phyloP scores from a whole-genome alignment of 1,284 basidiomycete genomes.

The Peniophora sp. region DNA sequence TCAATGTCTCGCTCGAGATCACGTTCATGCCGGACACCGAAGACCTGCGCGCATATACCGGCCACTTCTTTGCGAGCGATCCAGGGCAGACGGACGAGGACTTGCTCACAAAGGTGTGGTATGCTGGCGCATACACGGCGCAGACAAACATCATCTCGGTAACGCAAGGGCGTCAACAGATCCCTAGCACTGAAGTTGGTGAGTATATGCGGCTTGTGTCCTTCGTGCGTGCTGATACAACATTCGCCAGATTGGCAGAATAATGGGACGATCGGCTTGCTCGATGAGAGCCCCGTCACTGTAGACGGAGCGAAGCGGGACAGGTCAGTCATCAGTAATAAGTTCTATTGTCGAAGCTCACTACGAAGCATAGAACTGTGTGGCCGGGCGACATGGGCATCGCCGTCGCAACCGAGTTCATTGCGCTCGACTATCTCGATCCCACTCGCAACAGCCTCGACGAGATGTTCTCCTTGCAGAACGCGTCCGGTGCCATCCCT shows the following conservation, averaged over 20 bases:
- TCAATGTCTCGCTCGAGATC: slow-evolving; percentile 46
- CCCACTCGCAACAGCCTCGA: slow-evolving; percentile 48
- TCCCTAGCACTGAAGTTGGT: not conserved
- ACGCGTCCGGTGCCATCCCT: slow-evolving; percentile 45
- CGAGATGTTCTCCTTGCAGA: slow-evolving; percentile 49
- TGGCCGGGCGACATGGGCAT: slow-evolving; percentile 63
- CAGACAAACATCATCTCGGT: slow-evolving; percentile 50
- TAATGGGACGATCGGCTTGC: slow-evolving; percentile 39
- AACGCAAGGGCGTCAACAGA: slow-evolving; percentile 37
- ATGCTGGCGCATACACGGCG: slow-evolving; percentile 54
- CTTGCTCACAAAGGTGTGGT: slow-evolving; percentile 56
- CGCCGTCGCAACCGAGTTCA: slow-evolving; percentile 51
- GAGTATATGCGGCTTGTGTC: not conserved
- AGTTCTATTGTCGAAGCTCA: not conserved
- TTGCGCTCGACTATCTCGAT: slow-evolving; percentile 49
- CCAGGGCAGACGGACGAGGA: slow-evolving; percentile 35
- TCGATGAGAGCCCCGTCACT: slow-evolving; percentile 48
- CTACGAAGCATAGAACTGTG: slow-evolving; percentile 34
- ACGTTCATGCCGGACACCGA: slow-evolving; percentile 49
- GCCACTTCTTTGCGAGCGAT: slow-evolving; percentile 48
- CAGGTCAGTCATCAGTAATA: slow-evolving; percentile 23
- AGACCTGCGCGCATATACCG: slow-evolving; percentile 42
- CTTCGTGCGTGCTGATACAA: not conserved
- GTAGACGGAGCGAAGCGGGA: slow-evolving; percentile 59
- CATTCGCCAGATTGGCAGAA: slow-evolving; percentile 46